Evolutionary conservation across 2,329 filamentous ascomycete genomes (phyloP), one percentile per base, ranked within the genome.

Genomic region (Talaromyces sp.): DNA sequence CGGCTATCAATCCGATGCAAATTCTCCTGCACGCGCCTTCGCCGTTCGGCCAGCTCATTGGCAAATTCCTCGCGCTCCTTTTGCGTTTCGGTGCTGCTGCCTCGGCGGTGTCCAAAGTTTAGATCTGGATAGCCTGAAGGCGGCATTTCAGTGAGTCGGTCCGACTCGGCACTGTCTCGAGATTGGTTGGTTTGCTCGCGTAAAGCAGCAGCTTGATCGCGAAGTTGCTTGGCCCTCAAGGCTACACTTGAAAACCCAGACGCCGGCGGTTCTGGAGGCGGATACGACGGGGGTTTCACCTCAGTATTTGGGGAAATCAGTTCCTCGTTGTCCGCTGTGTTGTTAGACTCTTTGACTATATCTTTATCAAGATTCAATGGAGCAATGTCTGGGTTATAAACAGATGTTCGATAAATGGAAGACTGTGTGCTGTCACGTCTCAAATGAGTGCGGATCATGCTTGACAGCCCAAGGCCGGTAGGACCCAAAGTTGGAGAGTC

Each of bases 401-500:
- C 27, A 50, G 72, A 67, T 29, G 80, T 64, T 3, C 65, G 85
- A 65, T 91, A 91, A 27, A 94, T 81, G 0, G 93, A 46, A 19
- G 43, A 97, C 14, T 86, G 83, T 61, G 88, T 88, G 75, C 93
- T 97, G 64, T 88, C 86, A 35, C 86, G 86, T 56, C 94, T 86
- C 46, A 97, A 78, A 78, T 97, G 94, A 63, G 92, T 88, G 32
- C 89, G 86, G 52, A 96, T 87, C 79, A 96, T 84, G 1, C 89
- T 89, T 68, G 88, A 93, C 17, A 97, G 80, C 0, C 90, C 91
- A 19, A 75, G 65, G 2, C 73, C 75, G 0, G 89, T 62, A 26
- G 74, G 88, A 1, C 89, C 89, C 6, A 96, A 77, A 0, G 91
- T 95, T 0, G 92, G 92, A 0, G 92, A 96, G 68, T 96, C 91